These are phyloP conservation scores for Xylaria castorea DNA, from an alignment of 495 filamentous ascomycete species.

Conservation along the genomic window DNA sequence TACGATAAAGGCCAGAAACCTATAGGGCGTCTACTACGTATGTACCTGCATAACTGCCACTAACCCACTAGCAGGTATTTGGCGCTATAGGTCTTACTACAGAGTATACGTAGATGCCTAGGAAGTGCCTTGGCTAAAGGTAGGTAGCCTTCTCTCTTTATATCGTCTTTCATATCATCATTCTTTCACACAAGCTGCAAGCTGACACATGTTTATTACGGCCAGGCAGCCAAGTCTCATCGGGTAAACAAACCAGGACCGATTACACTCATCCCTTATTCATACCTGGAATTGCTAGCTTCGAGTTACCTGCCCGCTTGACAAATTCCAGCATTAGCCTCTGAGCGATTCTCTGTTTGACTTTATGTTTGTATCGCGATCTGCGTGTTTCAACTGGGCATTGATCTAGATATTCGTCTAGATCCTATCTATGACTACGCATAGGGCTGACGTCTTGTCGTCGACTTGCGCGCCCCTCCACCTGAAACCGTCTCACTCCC, in stretches of 20 bases:
- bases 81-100: not conserved
- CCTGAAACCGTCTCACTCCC: not conserved
- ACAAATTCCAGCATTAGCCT: not conserved
- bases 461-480: conserved; percentile 1
- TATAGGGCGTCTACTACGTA: not conserved
- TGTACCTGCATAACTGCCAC: not conserved
- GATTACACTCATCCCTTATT: not conserved
- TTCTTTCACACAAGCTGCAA: conserved; percentile 11
- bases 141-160: conserved; percentile 1
- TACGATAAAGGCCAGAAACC: not conserved
- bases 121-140: not conserved
- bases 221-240: not conserved
- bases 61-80: conserved; percentile 1
- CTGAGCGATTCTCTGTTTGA: not conserved
- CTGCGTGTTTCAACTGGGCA: not conserved
- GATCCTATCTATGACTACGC: not conserved
- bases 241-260: not conserved
- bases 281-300: not conserved
- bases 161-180: conserved; percentile 7
- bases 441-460: conserved; percentile 9
- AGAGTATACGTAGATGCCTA: not conserved
- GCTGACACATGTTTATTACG: conserved; percentile 1
- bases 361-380: not conserved
- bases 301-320: not conserved
- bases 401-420: not conserved